Conservation (phyloP, 371 early-diverging fungal species). For the Haplosporangium sp. region DNA sequence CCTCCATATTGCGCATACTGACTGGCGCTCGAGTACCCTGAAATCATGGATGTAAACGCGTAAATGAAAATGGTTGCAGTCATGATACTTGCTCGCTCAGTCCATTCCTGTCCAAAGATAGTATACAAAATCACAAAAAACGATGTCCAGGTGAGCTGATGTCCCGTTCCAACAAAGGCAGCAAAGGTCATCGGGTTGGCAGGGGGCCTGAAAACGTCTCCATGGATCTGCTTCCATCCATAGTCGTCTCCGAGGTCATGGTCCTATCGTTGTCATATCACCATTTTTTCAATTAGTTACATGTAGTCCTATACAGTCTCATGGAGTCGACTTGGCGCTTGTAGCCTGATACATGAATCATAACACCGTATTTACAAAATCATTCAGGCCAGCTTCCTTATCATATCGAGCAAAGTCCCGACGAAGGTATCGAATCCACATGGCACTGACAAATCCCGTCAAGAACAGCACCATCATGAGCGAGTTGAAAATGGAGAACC, state of each 20-base stretch:
- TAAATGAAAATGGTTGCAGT: constrained; percentile 85
- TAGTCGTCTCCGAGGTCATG: constrained; percentile 88
- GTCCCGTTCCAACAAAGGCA: constrained; percentile 79
- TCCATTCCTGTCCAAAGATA: constrained; percentile 78
- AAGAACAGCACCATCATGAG: constrained; percentile 88
- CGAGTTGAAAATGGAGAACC: constrained; percentile 88
- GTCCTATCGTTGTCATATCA: constrained; percentile 59
- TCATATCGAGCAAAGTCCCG: constrained; percentile 87
- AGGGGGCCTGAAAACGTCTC: constrained; percentile 89
- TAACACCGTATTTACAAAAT: constrained; percentile 65
- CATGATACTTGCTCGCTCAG: constrained; percentile 83
- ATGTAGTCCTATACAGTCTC: no score
- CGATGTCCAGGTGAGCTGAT: constrained; percentile 73
- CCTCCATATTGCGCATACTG: constrained; percentile 81
- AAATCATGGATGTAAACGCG: constrained; percentile 77
- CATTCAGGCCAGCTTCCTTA: constrained; percentile 76
- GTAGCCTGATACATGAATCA: no score
- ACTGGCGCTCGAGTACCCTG: constrained; percentile 78
- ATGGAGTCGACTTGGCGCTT: no score
- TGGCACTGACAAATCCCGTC: constrained; percentile 77
- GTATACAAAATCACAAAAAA: constrained; percentile 78
- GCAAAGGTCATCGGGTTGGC: constrained; percentile 74
- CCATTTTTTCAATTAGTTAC: no score
- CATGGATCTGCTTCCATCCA: constrained; percentile 93
- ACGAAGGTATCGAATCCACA: constrained; percentile 74